Conservation (phyloP, 352 stramenopile genomes). For the Pythium phragmitis region DNA sequence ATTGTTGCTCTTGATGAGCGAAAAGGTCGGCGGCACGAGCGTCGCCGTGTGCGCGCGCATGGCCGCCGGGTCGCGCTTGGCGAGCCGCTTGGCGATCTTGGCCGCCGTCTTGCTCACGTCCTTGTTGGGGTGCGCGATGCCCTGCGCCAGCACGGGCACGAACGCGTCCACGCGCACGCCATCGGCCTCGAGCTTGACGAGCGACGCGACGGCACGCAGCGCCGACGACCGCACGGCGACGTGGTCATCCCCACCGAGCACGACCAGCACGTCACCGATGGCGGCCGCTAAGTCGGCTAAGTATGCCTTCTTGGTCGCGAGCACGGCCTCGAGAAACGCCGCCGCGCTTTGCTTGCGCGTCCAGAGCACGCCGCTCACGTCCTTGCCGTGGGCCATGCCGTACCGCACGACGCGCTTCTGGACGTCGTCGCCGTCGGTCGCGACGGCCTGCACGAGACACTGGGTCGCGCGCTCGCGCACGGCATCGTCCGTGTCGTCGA, state of each 20-base stretch:
- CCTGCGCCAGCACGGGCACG: conserved; percentile 57
- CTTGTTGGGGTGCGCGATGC: conserved; percentile 76
- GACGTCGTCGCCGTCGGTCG: conserved; percentile 39
- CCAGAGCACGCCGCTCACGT: conserved; percentile 43
- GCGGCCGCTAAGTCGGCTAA: conserved; percentile 28
- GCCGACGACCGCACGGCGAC: conserved; percentile 53
- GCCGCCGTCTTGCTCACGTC: conserved; percentile 72
- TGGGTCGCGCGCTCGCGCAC: conserved; percentile 65
- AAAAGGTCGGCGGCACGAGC: conserved; percentile 79
- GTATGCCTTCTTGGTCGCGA: conserved; percentile 43
- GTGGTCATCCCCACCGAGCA: conserved; percentile 65
- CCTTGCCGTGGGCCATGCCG: conserved; percentile 42
- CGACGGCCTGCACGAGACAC: conserved; percentile 62
- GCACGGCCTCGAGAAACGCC: conserved; percentile 51
- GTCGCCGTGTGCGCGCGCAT: conserved; percentile 50
- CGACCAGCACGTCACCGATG: conserved; percentile 29
- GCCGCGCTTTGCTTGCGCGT: conserved; percentile 64
- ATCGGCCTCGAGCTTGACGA: conserved; percentile 52
- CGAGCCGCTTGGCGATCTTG: conserved; percentile 70
- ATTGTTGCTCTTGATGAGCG: conserved; percentile 89
- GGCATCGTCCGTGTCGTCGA: conserved; percentile 63
- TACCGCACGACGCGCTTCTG: conserved; percentile 44
- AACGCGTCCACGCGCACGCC: conserved; percentile 39
- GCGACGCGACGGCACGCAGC: conserved; percentile 48
- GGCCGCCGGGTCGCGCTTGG: conserved; percentile 60